Conservation (phyloP, 2,329 filamentous ascomycete genomes). For the Massarina eburnea region DNA sequence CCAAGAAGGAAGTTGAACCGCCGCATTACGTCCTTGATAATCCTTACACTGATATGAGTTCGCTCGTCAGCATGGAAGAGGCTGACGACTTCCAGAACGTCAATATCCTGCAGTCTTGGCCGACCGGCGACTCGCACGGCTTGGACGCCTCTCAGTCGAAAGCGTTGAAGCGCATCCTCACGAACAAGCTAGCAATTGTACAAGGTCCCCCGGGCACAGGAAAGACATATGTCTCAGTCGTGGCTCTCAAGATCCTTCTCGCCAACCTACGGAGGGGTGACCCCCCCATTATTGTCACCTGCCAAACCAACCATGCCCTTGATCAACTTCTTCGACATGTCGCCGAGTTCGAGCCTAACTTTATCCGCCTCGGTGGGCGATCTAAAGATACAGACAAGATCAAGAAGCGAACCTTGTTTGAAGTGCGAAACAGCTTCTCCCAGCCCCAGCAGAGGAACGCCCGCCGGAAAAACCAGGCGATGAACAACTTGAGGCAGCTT, state of each 20-base stretch:
- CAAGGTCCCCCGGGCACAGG: slow-evolving; percentile 81
- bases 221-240: slow-evolving; percentile 81
- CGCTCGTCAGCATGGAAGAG: slow-evolving; percentile 44
- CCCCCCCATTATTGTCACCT: slow-evolving; percentile 74
- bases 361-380: slow-evolving; percentile 69
- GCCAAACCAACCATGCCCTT: slow-evolving; percentile 88
- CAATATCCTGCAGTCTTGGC: slow-evolving; percentile 59
- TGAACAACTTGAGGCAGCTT: slow-evolving; percentile 44
- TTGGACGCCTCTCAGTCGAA: slow-evolving; percentile 72
- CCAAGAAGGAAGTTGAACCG: slow-evolving; percentile 48
- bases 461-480: slow-evolving; percentile 44
- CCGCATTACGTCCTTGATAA: slow-evolving; percentile 57
- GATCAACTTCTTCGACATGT: slow-evolving; percentile 76
- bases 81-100: slow-evolving; percentile 48
- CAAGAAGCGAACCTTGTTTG: slow-evolving; percentile 66
- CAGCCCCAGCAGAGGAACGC: slow-evolving; percentile 32
- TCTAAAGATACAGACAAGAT: slow-evolving; percentile 66
- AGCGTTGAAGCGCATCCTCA: slow-evolving; percentile 70
- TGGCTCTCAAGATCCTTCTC: slow-evolving; percentile 67
- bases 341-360: slow-evolving; percentile 61
- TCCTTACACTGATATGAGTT: slow-evolving; percentile 54
- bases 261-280: slow-evolving; percentile 57
- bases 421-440: slow-evolving; percentile 50
- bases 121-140: slow-evolving; percentile 45
- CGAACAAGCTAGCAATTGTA: slow-evolving; percentile 71